Conservation (phyloP, 257 asterid genomes). For the Jacaranda mimosifolia region DNA sequence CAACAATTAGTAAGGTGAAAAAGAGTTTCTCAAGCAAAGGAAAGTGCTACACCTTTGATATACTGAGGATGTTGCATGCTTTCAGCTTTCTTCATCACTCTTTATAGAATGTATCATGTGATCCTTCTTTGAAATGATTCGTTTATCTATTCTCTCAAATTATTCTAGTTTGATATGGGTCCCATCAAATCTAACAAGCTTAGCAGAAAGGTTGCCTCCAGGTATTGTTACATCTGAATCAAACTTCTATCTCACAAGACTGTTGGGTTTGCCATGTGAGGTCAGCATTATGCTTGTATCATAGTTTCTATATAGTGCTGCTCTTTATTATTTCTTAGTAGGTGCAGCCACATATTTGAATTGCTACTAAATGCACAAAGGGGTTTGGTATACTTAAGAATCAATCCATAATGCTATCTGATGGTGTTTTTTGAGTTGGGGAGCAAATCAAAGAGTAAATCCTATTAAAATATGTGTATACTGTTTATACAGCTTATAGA, state of each 20-base stretch:
- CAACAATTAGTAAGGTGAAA: no score
- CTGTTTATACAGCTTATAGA: no score
- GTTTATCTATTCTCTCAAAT: not conserved
- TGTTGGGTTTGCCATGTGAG: slow-evolving; percentile 85
- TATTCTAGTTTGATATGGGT: slow-evolving; percentile 33
- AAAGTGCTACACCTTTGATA: no score
- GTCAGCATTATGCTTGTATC: slow-evolving; percentile 44
- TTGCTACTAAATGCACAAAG: not conserved
- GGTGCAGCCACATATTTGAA: slow-evolving; percentile 3
- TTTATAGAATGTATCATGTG: not conserved
- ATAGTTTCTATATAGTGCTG: not conserved
- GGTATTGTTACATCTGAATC: slow-evolving; percentile 69
- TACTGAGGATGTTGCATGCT: no score
- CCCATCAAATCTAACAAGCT: slow-evolving; percentile 80
- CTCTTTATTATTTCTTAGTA: not conserved
- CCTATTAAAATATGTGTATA: not conserved
- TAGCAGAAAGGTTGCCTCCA: slow-evolving; percentile 86
- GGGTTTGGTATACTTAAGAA: not conserved
- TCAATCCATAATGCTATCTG: not conserved
- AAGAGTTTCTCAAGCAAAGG: no score
- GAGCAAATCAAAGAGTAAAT: no score
- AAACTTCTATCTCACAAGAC: slow-evolving; percentile 66
- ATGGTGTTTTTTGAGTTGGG: not conserved
- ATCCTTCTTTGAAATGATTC: not conserved
- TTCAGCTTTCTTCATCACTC: not conserved